A percentile compares a stretch with the other conserved stretches of the same genome.
Evolutionary conservation across 176 grass and related monocot species (phyloP).

Genomic region (Chloris gayana): DNA sequence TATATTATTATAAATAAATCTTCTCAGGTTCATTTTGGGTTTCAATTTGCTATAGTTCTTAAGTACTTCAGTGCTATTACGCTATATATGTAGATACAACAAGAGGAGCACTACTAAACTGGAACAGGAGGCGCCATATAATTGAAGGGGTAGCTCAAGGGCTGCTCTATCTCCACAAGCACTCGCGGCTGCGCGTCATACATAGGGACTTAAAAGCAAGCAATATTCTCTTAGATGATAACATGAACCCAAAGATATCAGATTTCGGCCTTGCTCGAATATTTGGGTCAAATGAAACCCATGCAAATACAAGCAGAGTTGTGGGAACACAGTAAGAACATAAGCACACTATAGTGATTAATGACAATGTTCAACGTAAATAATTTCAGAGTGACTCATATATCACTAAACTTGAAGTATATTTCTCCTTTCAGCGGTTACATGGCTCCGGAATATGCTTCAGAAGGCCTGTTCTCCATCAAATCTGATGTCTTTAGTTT

Average conservation of each 20-base stretch:
- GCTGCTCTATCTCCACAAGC: constrained; percentile 37
- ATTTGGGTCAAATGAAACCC: constrained; percentile 13
- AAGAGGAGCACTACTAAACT: constrained; percentile 25
- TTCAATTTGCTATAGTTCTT: neutral
- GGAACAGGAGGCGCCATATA: constrained; percentile 22
- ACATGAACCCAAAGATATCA: constrained; percentile 38
- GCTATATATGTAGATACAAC: constrained; percentile 1
- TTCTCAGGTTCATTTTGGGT: neutral
- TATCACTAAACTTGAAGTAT: neutral
- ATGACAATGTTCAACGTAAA: no score
- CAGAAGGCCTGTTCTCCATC: constrained; percentile 39
- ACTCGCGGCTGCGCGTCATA: constrained; percentile 21
- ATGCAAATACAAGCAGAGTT: constrained; percentile 34
- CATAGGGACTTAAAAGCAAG: constrained; percentile 42
- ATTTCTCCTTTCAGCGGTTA: constrained; percentile 27
- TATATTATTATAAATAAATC: neutral
- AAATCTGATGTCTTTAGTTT: constrained; percentile 54
- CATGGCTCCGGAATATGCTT: constrained; percentile 44
- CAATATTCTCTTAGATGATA: constrained; percentile 27
- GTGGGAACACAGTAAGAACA: constrained; percentile 38
- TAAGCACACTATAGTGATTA: neutral
- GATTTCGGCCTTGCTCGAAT: constrained; percentile 34
- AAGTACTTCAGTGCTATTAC: no score
- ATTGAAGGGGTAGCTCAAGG: constrained; percentile 40
- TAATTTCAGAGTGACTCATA: no score